Conservation (phyloP, 139 green algal genomes). For the Diplosphaera chodatii region DNA sequence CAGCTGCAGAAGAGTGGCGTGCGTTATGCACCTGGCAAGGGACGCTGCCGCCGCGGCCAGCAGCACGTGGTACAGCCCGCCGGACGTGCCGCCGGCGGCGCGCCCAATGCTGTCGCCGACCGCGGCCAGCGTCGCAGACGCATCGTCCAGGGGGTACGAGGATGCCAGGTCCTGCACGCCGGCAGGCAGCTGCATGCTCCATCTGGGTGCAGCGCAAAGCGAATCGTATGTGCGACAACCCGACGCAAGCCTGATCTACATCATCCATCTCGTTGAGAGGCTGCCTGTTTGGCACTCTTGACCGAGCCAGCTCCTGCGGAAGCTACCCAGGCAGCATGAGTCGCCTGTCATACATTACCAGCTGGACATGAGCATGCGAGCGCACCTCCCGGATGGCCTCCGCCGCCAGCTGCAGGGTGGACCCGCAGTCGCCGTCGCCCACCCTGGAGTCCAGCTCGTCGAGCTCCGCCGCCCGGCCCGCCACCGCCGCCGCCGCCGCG, state of each 20-base stretch:
- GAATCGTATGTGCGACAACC: too few species aligned
- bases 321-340: too few species aligned
- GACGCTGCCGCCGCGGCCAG: constrained; percentile 29
- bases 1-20: too few species aligned
- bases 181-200: too few species aligned
- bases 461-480: constrained; percentile 31
- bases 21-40: too few species aligned
- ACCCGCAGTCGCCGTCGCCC: constrained; percentile 84
- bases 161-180: not conserved
- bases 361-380: too few species aligned
- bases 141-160: constrained; percentile 10
- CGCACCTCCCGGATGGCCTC: constrained; percentile 27
- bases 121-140: constrained; percentile 6
- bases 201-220: too few species aligned
- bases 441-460: constrained; percentile 58
- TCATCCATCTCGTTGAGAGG: too few species aligned
- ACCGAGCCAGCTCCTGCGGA: too few species aligned
- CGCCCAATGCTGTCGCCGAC: constrained; percentile 28
- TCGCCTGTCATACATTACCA: too few species aligned
- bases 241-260: too few species aligned
- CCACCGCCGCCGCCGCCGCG: constrained; percentile 25
- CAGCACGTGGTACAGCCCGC: constrained; percentile 53
- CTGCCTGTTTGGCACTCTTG: too few species aligned
- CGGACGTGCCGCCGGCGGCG: constrained; percentile 63
- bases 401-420: constrained; percentile 52